These are phyloP conservation scores for Camellia granthamiana DNA, from an alignment of 148 eudicot genomes.

Conservation along the genomic window DNA sequence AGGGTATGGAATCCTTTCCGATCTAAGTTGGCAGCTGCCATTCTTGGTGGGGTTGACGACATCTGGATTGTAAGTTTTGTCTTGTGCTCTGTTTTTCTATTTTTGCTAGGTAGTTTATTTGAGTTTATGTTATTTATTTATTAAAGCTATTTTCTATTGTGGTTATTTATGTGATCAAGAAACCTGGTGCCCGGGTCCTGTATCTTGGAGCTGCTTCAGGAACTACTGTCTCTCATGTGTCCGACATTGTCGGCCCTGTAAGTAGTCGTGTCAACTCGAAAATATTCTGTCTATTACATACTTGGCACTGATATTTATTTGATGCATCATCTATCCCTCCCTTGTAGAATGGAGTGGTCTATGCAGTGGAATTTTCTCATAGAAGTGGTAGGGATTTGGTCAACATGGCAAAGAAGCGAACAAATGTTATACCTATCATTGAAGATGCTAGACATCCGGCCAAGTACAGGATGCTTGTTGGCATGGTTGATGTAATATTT, in stretches of 20 bases:
- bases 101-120: background rate
- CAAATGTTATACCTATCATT: constrained; percentile 91
- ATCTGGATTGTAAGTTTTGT: constrained; percentile 77
- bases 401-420: constrained; percentile 96
- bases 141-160: background rate
- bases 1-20: constrained; percentile 95
- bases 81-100: background rate
- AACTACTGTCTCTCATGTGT: constrained; percentile 93
- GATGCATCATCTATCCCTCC: background rate
- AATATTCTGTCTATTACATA: background rate
- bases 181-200: constrained; percentile 83
- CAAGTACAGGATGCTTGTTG: constrained; percentile 89
- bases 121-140: background rate
- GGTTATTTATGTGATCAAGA: constrained; percentile 22
- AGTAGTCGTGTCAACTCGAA: constrained; percentile 20
- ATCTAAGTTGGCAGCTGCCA: constrained; percentile 91
- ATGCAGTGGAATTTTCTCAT: constrained; percentile 92
- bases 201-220: constrained; percentile 99
- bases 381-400: constrained; percentile 98
- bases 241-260: constrained; percentile 90
- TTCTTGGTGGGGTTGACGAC: constrained; percentile 88
- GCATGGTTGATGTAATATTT: constrained; percentile 95
- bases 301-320: background rate
- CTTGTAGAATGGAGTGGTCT: constrained; percentile 77
- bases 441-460: constrained; percentile 99